Conservation (phyloP, 2,329 filamentous ascomycete genomes). For the Exutisphaerella laricina region DNA sequence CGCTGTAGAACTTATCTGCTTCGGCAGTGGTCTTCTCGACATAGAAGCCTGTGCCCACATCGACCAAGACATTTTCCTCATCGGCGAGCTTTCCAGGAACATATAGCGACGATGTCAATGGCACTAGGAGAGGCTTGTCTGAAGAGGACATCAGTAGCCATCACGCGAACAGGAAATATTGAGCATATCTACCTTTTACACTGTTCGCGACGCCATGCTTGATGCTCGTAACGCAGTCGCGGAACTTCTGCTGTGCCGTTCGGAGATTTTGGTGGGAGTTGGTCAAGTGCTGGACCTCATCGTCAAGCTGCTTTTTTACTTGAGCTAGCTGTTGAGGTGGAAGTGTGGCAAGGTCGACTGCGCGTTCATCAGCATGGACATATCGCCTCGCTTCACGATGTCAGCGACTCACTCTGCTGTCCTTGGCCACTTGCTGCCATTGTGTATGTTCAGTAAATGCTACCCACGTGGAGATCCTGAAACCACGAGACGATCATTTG, state of each 20-base stretch:
- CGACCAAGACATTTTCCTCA: conserved; percentile 74
- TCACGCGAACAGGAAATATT: too few species aligned
- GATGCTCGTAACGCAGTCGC: conserved; percentile 79
- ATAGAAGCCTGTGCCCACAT: conserved; percentile 90
- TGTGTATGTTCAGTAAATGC: neutral
- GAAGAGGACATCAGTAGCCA: too few species aligned
- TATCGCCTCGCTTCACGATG: too few species aligned
- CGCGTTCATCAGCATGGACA: conserved; percentile 8
- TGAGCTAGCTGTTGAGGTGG: conserved; percentile 78
- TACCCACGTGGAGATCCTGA: conserved; percentile 1
- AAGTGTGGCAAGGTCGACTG: conserved; percentile 69
- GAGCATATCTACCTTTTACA: conserved; percentile 36
- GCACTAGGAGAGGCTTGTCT: conserved; percentile 72
- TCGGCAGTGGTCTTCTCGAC: conserved; percentile 73
- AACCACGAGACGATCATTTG: too few species aligned
- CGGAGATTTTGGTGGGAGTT: conserved; percentile 84
- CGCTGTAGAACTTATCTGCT: conserved; percentile 61
- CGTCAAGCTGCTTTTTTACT: conserved; percentile 93
- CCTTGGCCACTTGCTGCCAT: conserved; percentile 9
- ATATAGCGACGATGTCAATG: conserved; percentile 89
- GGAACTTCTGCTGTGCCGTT: conserved; percentile 84
- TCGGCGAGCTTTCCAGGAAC: conserved; percentile 75
- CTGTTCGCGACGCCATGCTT: conserved; percentile 38
- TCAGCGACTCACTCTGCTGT: conserved; percentile 14
- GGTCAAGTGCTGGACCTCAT: conserved; percentile 92